Percentiles rank a stretch among this genome's conserved stretches.
phyloP scores from a whole-genome alignment of 2,329 filamentous ascomycete species.

The Fusarium mexicanum region DNA sequence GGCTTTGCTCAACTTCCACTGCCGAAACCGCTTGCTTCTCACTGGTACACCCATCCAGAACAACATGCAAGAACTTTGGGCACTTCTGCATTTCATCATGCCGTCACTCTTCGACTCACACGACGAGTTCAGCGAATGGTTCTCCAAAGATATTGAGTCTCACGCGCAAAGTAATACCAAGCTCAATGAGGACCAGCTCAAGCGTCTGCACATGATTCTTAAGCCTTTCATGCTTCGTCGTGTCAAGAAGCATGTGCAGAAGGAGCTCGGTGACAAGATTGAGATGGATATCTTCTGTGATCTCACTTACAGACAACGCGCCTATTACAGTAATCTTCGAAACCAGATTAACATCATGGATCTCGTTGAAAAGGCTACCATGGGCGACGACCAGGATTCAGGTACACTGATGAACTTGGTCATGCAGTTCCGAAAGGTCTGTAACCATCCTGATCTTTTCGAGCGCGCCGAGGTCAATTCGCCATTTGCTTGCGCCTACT shows the following conservation, averaged over 20 bases:
- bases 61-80: constrained; percentile 99
- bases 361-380: constrained; percentile 94
- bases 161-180: constrained; percentile 99
- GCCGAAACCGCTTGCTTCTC: constrained; percentile 89
- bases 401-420: constrained; percentile 98
- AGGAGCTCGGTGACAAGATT: constrained; percentile 98
- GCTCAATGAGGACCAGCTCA: constrained; percentile 96
- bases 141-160: constrained; percentile 95
- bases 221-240: constrained; percentile 99
- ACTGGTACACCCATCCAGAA: constrained; percentile 99
- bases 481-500: constrained; percentile 83
- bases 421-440: constrained; percentile 99
- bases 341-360: constrained; percentile 99
- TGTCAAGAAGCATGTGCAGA: constrained; percentile 99
- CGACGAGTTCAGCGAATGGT: constrained; percentile 94
- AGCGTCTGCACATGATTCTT: constrained; percentile 96
- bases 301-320: constrained; percentile 93
- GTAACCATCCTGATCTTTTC: constrained; percentile 97
- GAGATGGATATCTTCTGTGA: constrained; percentile 97
- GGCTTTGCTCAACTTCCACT: constrained; percentile 91
- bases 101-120: constrained; percentile 96
- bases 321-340: constrained; percentile 89
- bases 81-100: constrained; percentile 98
- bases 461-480: constrained; percentile 93
- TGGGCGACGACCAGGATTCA: constrained; percentile 93